Base-by-base conservation (phyloP, 768 basidiomycete species). In the Termitomyces sp. region DNA sequence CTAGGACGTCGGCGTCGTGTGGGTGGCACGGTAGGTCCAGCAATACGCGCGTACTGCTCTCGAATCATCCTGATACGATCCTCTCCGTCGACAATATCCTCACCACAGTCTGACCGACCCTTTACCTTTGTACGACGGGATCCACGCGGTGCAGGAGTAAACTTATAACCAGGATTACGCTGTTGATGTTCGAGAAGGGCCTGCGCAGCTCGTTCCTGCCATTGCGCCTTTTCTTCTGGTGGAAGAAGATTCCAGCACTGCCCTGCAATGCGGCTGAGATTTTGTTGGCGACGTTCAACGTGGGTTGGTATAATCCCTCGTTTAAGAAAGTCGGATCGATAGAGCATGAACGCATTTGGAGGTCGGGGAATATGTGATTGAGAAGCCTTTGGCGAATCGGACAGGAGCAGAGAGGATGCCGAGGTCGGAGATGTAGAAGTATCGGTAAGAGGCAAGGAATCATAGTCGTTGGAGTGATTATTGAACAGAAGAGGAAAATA, bases 301-400 rank as follows among this genome's bases (percentile, higher is more conserved):
- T 68, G 68, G 28, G 70, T 45, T 1, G 76, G 77, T 49, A 81
- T 81, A 30, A 76, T 66, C 37, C 76, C 71, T 2, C 75, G 70
- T 57, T 78, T 77, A 43, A 76, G 79, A 43, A 87, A 78, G 64
- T 79, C 79, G 19, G 84, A 89, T 40, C 91, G 84, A 66, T 82
- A 93, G 57, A 92, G 73, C 70, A 93, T 90, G 73, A 93, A 93
- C 2, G 90, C 87, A 64, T 93, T 93, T 43, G 87, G 79, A 3
- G 91, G 90, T 32, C 90, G 83, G 30, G 84, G 82, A 51, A 90
- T 79, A 64, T 85, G 83, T 44, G 55, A 52, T n/a, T 49, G 56
- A 17, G 38, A 53, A 10, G 57, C 41, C 28, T 58, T 55, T 26
- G 49, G 59, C 38, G 48, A 32, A 54, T 47, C 55, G 49, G 56